Evolutionary conservation across 2,329 filamentous ascomycete genomes (phyloP).

Genomic region (Apiospora koreana): DNA sequence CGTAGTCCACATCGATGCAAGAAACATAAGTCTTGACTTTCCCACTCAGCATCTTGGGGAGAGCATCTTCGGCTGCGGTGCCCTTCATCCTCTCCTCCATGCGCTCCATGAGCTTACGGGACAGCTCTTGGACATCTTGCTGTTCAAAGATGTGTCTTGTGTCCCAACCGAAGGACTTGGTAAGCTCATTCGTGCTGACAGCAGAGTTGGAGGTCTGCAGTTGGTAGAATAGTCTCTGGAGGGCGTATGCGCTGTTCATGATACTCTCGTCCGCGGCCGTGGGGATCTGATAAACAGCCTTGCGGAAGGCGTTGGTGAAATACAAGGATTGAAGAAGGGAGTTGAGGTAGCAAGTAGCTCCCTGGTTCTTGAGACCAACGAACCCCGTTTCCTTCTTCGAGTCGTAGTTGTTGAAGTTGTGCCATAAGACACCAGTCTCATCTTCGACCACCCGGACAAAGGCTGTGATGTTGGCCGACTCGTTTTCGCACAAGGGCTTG

Average conservation of each 20-base stretch:
- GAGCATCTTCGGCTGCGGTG: conserved; percentile 83
- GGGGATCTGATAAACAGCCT: conserved; percentile 96
- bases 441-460: conserved; percentile 83
- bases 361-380: conserved; percentile 95
- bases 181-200: conserved; percentile 89
- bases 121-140: conserved; percentile 96
- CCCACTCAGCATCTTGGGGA: conserved; percentile 90
- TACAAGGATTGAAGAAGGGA: conserved; percentile 82
- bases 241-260: conserved; percentile 86
- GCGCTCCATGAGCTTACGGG: conserved; percentile 93
- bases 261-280: conserved; percentile 81
- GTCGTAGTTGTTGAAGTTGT: conserved; percentile 92
- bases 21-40: conserved; percentile 99
- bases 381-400: conserved; percentile 99
- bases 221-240: conserved; percentile 93
- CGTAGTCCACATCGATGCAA: conserved; percentile 97
- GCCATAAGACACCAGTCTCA: conserved; percentile 86
- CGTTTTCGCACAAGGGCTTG: conserved; percentile 76
- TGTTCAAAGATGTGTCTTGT: conserved; percentile 98
- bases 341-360: conserved; percentile 87
- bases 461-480: conserved; percentile 77
- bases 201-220: conserved; percentile 83
- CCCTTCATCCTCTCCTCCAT: conserved; percentile 99
- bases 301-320: conserved; percentile 90
- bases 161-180: conserved; percentile 97